phyloP scores from a whole-genome alignment of 192 early-diverging fungal species.

The Mortierella hygrophila region DNA sequence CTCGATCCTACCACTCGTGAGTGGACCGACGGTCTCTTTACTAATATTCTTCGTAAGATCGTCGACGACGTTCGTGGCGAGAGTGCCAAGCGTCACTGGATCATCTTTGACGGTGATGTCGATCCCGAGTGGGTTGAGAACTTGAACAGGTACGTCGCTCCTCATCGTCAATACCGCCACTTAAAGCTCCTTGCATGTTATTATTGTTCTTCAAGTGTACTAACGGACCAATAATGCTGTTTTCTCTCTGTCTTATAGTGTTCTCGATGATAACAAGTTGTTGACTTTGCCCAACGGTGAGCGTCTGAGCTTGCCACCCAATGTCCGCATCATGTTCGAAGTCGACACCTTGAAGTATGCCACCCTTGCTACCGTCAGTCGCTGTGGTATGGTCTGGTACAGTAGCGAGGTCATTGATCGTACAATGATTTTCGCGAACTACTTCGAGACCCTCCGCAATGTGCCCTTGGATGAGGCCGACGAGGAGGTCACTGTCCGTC shows the following conservation, averaged over 20 bases:
- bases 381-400: constrained; percentile 99
- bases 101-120: constrained; percentile 99
- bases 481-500: constrained; percentile 69
- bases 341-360: constrained; percentile 99
- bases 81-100: constrained; percentile 95
- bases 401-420: constrained; percentile 88
- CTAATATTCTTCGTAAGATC: constrained; percentile 96
- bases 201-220: constrained; percentile 2
- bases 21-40: constrained; percentile 99
- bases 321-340: constrained; percentile 99
- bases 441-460: constrained; percentile 81
- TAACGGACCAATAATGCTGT: background rate
- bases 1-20: constrained; percentile 98
- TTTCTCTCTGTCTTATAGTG: constrained; percentile 62
- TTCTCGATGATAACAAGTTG: constrained; percentile 98
- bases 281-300: constrained; percentile 99
- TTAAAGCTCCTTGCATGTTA: background rate
- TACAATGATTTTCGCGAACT: constrained; percentile 85
- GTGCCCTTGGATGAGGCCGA: constrained; percentile 86
- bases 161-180: background rate
- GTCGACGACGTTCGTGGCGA: constrained; percentile 99
- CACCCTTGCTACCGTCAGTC: constrained; percentile 97
- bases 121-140: constrained; percentile 99
- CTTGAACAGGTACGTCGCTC: constrained; percentile 71
- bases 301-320: constrained; percentile 92